phyloP scores from a whole-genome alignment of 2,329 filamentous ascomycete genomes.

The Aspergillus sp. region DNA sequence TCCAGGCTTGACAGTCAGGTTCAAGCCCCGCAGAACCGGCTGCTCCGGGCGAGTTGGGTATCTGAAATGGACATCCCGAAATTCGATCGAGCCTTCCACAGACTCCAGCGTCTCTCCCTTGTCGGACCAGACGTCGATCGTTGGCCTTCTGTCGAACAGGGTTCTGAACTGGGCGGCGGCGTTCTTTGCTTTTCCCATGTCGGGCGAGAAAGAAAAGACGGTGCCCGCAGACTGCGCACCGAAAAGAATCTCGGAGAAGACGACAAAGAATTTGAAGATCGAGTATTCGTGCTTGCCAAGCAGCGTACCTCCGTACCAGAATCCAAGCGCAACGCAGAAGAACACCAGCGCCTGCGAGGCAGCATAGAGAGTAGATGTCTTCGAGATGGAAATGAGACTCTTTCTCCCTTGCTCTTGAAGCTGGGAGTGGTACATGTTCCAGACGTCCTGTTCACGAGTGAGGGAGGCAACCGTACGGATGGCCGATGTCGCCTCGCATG shows the following conservation, averaged over 20 bases:
- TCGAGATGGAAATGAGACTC: conserved; percentile 70
- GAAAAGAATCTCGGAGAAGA: conserved; percentile 84
- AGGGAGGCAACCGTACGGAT: conserved; percentile 92
- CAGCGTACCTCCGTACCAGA: conserved; percentile 85
- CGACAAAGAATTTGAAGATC: conserved; percentile 88
- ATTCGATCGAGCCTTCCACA: conserved; percentile 78
- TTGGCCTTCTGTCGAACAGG: conserved; percentile 77
- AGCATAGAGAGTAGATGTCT: conserved; percentile 77
- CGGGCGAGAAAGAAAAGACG: conserved; percentile 84
- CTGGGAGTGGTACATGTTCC: conserved; percentile 65
- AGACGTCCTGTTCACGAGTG: conserved; percentile 80
- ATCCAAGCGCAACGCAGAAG: conserved; percentile 78
- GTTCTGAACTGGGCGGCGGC: conserved; percentile 77
- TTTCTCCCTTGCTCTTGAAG: conserved; percentile 65
- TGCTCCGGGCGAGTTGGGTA: conserved; percentile 90
- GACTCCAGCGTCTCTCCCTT: conserved; percentile 62
- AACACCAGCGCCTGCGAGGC: conserved; percentile 81
- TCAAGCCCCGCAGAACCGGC: conserved; percentile 82
- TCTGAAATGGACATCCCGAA: conserved; percentile 88
- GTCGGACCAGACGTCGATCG: conserved; percentile 76
- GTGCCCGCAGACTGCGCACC: conserved; percentile 88
- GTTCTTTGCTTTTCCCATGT: conserved; percentile 89
- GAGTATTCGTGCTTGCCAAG: conserved; percentile 69
- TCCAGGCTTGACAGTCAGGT: conserved; percentile 50
- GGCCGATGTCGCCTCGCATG: conserved; percentile 88